Percentiles rank a stretch among this genome's conserved stretches.
phyloP scores from a whole-genome alignment of 2,329 filamentous ascomycete species.

The Pestalotiopsis sp. region DNA sequence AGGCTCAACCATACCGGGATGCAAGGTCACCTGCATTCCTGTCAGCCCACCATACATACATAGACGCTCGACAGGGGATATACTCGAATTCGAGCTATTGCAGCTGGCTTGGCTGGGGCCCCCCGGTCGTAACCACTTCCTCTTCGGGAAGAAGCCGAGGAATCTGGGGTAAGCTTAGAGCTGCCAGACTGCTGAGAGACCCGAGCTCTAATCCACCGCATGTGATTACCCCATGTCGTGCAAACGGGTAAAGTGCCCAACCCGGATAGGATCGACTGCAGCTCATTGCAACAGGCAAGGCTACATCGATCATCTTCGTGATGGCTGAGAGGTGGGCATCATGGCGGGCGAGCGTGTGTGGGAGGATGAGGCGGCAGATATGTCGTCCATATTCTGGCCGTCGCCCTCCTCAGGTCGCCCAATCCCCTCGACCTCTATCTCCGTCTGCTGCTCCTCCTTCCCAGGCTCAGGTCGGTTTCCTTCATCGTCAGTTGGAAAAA shows the following conservation, averaged over 20 bases:
- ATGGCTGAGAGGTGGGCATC: background rate
- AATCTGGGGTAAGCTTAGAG: slow-evolving; percentile 8
- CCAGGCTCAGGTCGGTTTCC: background rate
- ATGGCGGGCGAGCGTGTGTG: background rate
- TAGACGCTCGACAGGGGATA: slow-evolving; percentile 1
- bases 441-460: background rate
- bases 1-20: background rate
- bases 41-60: background rate
- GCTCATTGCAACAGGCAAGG: background rate
- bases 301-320: background rate
- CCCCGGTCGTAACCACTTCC: background rate
- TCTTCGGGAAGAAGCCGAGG: background rate
- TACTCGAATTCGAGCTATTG: background rate
- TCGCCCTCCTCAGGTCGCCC: background rate
- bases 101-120: background rate
- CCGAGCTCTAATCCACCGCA: background rate
- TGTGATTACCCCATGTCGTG: slow-evolving; percentile 6
- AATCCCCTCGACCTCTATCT: background rate
- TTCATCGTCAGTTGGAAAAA: background rate
- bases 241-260: background rate
- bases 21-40: background rate
- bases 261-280: slow-evolving; percentile 4
- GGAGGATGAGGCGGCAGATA: background rate
- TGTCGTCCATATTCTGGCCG: background rate
- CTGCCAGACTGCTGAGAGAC: background rate